These are phyloP conservation scores for Aspergillus eucalypticola DNA, from an alignment of 2,329 filamentous ascomycete species.

Conservation along the genomic window DNA sequence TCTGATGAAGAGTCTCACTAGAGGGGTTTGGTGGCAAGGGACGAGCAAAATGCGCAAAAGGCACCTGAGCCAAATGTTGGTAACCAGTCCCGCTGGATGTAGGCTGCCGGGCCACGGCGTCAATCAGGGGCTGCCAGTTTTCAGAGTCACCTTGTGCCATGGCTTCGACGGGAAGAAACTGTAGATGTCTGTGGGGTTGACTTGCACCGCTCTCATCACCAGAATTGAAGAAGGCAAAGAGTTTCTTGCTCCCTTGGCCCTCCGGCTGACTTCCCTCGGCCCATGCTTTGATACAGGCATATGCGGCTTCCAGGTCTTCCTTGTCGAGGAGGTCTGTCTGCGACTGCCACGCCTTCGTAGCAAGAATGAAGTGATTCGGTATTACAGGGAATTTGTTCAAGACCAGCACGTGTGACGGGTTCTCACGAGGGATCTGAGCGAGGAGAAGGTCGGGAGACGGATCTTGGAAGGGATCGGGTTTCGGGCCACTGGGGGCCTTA, in stretches of 20 bases:
- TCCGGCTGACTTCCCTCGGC: constrained; percentile 15
- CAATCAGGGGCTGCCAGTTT: constrained; percentile 53
- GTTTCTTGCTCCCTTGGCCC: constrained; percentile 24
- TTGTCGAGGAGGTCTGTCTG: constrained; percentile 48
- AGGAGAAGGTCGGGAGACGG: constrained; percentile 46
- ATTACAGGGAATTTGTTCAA: constrained; percentile 54
- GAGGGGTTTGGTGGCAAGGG: constrained; percentile 44
- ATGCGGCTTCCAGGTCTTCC: constrained; percentile 44
- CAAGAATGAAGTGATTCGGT: constrained; percentile 51
- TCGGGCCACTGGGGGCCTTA: constrained; percentile 24
- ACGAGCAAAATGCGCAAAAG: constrained; percentile 53
- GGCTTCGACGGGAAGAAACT: constrained; percentile 50
- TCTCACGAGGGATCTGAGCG: constrained; percentile 38
- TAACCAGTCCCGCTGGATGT: constrained; percentile 22
- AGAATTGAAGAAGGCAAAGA: constrained; percentile 55
- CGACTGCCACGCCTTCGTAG: constrained; percentile 45
- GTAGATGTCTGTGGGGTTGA: constrained; percentile 50
- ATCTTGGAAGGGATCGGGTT: constrained; percentile 48
- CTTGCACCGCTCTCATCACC: constrained; percentile 51
- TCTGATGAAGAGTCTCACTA: constrained; percentile 35
- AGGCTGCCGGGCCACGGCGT: constrained; percentile 28
- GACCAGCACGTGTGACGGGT: constrained; percentile 43
- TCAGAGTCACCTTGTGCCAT: constrained; percentile 39
- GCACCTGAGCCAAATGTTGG: constrained; percentile 38
- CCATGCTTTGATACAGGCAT: constrained; percentile 47